phyloP scores from a whole-genome alignment of 108 stramenopile genomes.

The Cylindrotheca closterium region DNA sequence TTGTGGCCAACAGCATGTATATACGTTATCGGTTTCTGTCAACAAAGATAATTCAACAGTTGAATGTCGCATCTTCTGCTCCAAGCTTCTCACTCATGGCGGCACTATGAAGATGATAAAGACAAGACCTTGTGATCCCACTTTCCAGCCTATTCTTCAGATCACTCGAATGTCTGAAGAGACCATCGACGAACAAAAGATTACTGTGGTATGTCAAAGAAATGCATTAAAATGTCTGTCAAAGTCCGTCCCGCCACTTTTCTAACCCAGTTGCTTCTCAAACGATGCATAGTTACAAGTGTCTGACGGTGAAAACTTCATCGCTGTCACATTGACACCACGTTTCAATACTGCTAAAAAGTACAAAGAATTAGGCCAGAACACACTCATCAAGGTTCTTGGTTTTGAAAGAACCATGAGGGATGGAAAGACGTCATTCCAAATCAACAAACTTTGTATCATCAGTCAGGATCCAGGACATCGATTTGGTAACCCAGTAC shows the following conservation, averaged over 20 bases:
- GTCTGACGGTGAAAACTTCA: constrained; percentile 35
- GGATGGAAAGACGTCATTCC: constrained; percentile 10
- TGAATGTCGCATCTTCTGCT: constrained; percentile 40
- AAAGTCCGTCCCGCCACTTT: too few species aligned
- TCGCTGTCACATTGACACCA: constrained; percentile 15
- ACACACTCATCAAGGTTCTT: constrained; percentile 21
- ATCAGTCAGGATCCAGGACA: constrained; percentile 28
- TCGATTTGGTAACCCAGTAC: constrained; percentile 25
- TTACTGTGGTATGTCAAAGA: neutral
- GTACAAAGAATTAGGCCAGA: constrained; percentile 12
- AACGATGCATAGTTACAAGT: constrained; percentile 15
- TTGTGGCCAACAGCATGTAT: constrained; percentile 33
- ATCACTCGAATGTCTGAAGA: constrained; percentile 14
- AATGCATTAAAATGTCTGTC: too few species aligned
- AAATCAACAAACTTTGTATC: constrained; percentile 28
- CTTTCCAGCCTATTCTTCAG: constrained; percentile 34
- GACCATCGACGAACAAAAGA: neutral
- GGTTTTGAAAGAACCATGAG: constrained; percentile 7
- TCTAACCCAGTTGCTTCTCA: too few species aligned
- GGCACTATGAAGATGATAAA: constrained; percentile 5
- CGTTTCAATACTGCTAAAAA: neutral
- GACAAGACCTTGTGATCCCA: constrained; percentile 2
- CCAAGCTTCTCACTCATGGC: constrained; percentile 21
- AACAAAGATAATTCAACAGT: neutral
- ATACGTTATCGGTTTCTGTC: constrained; percentile 21